Base-by-base conservation (phyloP, 2,329 filamentous ascomycete species). In the Aspergillus oerlinghausenensis region DNA sequence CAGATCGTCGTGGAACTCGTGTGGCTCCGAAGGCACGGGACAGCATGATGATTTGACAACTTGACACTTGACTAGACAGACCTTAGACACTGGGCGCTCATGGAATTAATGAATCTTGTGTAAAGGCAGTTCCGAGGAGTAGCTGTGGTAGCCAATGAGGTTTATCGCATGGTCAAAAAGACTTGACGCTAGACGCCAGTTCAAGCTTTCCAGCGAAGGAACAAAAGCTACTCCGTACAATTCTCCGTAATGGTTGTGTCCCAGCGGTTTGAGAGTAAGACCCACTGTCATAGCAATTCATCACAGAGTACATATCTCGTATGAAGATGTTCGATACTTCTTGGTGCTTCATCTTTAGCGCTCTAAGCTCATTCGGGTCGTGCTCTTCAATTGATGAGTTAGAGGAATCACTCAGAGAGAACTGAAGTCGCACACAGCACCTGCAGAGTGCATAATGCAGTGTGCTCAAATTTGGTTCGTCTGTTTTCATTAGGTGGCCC, bases 221-320 rank as follows among this genome's bases (percentile, higher is more conserved):
- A 62, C 55, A 57, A 51, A 60, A 54, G 51, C 56, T 55, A 53
- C n/a, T n/a, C n/a, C n/a, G n/a, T n/a, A n/a, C 56, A 62, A 62
- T 65, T 63, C 63, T 65, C 63, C 63, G 63, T 59, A 56, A 54
- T 57, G 49, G 55, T 50, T 55, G 55, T 62, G 43, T 38, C 2
- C 32, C 32, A 38, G 32, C 32, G 50, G 35, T 38, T 49, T 51
- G 52, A 56, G 52, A 52, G n/a, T 25, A 47, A 52, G 55, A 53
- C 61, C 58, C 55, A 65, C 61, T 51, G 49, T 25, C 50, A 14
- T 38, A 38, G 5, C 32, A 38, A 38, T 17, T 17, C 14, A 38
- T 38, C 14, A 38, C 32, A 38, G 6, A 17, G 14, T 38, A 17
- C 32, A 7, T n/a, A 38, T 17, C 29, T 14, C 4, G 29, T 32